phyloP scores from a whole-genome alignment of 2,329 filamentous ascomycete species.

The Sporothrix brasiliensis region DNA sequence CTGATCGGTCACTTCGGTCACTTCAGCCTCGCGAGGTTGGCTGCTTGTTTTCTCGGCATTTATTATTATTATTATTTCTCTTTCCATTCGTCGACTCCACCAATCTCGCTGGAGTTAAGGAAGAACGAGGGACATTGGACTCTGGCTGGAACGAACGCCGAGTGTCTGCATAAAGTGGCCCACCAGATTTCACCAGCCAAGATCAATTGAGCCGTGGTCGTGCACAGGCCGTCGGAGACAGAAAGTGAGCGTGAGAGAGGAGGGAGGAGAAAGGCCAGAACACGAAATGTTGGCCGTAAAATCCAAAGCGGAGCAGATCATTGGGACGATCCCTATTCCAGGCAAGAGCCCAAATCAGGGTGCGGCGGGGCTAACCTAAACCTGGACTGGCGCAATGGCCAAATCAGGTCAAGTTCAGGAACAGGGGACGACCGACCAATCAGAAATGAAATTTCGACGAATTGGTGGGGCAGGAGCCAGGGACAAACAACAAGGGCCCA shows the following conservation, averaged over 20 bases:
- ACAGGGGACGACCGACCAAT: slow-evolving; percentile 27
- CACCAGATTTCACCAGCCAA: slow-evolving; percentile 5
- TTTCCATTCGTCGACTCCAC: background rate
- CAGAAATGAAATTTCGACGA: background rate
- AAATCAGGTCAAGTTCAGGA: slow-evolving; percentile 28
- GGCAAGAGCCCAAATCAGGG: slow-evolving; percentile 2
- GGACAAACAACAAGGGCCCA: slow-evolving; percentile 18
- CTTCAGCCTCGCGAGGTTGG: no score
- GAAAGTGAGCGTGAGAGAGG: background rate
- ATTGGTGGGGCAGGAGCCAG: background rate
- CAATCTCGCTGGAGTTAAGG: slow-evolving; percentile 18
- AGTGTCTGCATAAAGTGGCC: slow-evolving; percentile 16
- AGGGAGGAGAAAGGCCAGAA: background rate
- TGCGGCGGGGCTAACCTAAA: background rate
- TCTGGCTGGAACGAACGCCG: background rate
- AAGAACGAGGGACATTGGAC: no score
- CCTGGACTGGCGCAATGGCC: background rate
- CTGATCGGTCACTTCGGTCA: no score
- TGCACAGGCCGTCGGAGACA: background rate
- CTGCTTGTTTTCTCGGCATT: no score
- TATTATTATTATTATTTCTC: no score
- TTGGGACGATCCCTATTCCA: slow-evolving; percentile 26
- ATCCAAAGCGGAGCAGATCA: slow-evolving; percentile 2
- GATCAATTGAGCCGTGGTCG: background rate
- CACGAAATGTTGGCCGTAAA: background rate